These are phyloP conservation scores for Tricholoma sp. DNA, from an alignment of 768 basidiomycete species.

Conservation along the genomic window DNA sequence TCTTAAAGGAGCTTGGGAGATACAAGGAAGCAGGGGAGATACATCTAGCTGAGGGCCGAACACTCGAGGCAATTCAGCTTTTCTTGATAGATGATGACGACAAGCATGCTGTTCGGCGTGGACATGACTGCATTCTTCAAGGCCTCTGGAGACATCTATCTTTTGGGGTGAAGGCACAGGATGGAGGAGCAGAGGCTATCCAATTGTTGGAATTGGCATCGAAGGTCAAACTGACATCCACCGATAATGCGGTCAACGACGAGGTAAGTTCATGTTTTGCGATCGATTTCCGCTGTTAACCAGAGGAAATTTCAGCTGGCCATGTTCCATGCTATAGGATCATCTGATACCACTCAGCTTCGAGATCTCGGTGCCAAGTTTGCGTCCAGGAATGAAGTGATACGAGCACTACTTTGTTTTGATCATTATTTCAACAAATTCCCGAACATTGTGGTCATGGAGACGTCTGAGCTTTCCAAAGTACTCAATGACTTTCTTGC, in stretches of 20 bases:
- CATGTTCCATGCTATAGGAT: constrained; percentile 17
- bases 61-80: constrained; percentile 41
- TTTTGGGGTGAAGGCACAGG: constrained; percentile 26
- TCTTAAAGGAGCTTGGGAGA: constrained; percentile 39
- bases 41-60: constrained; percentile 43
- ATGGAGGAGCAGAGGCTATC: constrained; percentile 8
- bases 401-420: constrained; percentile 39
- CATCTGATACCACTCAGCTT: constrained; percentile 22
- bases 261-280: neutral
- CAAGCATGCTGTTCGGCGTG: constrained; percentile 25
- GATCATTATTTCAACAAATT: constrained; percentile 34
- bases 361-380: constrained; percentile 27
- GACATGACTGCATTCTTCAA: constrained; percentile 34
- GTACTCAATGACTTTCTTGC: constrained; percentile 29
- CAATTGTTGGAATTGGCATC: constrained; percentile 23
- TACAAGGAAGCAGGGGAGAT: constrained; percentile 48
- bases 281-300: neutral
- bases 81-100: constrained; percentile 32
- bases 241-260: constrained; percentile 13
- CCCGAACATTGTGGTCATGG: constrained; percentile 20
- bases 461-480: constrained; percentile 20
- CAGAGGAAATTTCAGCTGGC: constrained; percentile 9
- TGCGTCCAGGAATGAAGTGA: constrained; percentile 14
- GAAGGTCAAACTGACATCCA: constrained; percentile 9
- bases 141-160: constrained; percentile 44